phyloP scores from a whole-genome alignment of 1,284 basidiomycete genomes.

The Tilletia caries region DNA sequence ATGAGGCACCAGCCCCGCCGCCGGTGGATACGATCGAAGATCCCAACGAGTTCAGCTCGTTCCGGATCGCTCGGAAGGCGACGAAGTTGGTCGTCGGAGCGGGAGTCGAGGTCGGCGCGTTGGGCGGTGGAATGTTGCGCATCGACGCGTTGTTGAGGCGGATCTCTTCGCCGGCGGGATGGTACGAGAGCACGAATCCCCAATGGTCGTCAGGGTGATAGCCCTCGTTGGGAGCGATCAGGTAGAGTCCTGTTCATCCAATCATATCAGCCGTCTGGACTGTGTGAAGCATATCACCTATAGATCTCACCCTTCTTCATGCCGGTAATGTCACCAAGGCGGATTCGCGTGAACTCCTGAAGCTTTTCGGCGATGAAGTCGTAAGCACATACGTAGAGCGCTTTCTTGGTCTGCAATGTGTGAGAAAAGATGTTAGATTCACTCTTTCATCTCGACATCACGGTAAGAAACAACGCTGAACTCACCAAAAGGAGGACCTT shows the following conservation, averaged over 20 bases:
- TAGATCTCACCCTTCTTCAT: slow-evolving; percentile 67
- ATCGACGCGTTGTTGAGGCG: slow-evolving; percentile 33
- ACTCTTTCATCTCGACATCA: background rate
- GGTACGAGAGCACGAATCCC: slow-evolving; percentile 40
- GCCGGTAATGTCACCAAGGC: slow-evolving; percentile 74
- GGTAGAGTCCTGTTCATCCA: slow-evolving; percentile 26
- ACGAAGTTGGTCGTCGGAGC: slow-evolving; percentile 25
- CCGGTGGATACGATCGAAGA: background rate
- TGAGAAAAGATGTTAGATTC: slow-evolving; percentile 24
- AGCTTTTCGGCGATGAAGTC: slow-evolving; percentile 64
- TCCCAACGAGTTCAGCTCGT: slow-evolving; percentile 24
- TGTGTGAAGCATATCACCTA: background rate
- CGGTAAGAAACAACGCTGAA: slow-evolving; percentile 15
- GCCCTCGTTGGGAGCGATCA: slow-evolving; percentile 38
- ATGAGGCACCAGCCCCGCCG: background rate
- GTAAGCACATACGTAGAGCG: slow-evolving; percentile 66
- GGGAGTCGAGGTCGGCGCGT: slow-evolving; percentile 17
- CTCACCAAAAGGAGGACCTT: slow-evolving; percentile 72
- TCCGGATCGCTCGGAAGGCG: slow-evolving; percentile 41
- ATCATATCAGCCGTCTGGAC: background rate
- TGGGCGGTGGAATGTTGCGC: slow-evolving; percentile 26
- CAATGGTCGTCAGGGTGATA: slow-evolving; percentile 44
- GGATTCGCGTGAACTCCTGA: slow-evolving; percentile 63
- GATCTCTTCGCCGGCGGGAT: slow-evolving; percentile 23
- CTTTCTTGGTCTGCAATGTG: slow-evolving; percentile 61